Conservation (phyloP, 768 basidiomycete genomes). For the Auricularia auricula-judae region DNA sequence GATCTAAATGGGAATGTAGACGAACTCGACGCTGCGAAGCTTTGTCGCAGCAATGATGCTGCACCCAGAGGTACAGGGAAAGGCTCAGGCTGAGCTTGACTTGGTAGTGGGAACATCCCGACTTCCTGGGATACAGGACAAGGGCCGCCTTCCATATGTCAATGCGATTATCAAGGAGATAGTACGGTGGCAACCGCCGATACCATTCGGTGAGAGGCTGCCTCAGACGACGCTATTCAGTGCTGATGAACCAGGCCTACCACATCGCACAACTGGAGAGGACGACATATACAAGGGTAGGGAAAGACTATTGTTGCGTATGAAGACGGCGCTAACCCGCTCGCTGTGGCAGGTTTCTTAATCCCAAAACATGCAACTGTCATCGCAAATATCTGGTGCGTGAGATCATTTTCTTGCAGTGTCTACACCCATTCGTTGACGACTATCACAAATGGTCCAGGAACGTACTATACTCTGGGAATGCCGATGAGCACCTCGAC, state of each 20-base stretch:
- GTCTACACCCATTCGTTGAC: neutral
- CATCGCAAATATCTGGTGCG: neutral
- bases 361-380: neutral
- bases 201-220: slow-evolving; percentile 2
- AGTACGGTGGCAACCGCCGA: slow-evolving; percentile 12
- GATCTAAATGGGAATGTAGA: slow-evolving; percentile 5
- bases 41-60: slow-evolving; percentile 17
- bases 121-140: slow-evolving; percentile 8
- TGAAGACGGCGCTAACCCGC: too few species aligned
- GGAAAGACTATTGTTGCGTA: neutral
- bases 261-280: neutral
- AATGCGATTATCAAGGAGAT: slow-evolving; percentile 14
- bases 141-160: slow-evolving; percentile 12
- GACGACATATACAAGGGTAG: neutral
- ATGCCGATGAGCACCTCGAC: neutral
- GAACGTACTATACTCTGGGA: neutral
- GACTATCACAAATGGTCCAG: neutral
- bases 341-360: neutral
- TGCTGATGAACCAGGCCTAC: neutral
- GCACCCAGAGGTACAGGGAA: slow-evolving; percentile 15
- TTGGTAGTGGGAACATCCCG: neutral
- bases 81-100: slow-evolving; percentile 19
- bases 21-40: slow-evolving; percentile 10
- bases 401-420: too few species aligned
- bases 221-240: neutral